Percentiles rank a stretch among this genome's conserved stretches.
Evolutionary conservation across 768 basidiomycete genomes (phyloP).

Genomic region (Collybia sordida): DNA sequence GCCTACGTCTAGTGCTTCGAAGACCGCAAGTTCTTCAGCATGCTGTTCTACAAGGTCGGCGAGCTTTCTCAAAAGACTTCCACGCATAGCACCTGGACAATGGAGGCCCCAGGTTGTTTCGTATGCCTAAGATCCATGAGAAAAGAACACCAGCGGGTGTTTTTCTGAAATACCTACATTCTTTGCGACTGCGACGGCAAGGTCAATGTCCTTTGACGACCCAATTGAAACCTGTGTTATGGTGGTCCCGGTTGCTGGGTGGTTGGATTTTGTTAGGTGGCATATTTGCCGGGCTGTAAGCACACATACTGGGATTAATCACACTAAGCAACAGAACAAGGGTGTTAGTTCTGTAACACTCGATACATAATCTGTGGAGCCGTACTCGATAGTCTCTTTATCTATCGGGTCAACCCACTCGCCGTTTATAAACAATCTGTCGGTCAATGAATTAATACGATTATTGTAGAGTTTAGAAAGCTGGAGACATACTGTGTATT

Average conservation of each 20-base stretch:
- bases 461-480: too few relatives aligned
- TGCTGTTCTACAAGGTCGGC: conserved; percentile 28
- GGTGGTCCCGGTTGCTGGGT: not conserved
- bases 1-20: conserved; percentile 25
- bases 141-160: not conserved
- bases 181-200: conserved; percentile 58
- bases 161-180: conserved; percentile 26
- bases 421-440: conserved; percentile 70
- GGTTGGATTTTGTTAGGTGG: not conserved
- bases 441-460: too few relatives aligned
- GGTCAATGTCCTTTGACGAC: conserved; percentile 62
- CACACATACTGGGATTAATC: too few relatives aligned
- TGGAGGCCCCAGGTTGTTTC: conserved; percentile 70
- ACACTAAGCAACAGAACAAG: too few relatives aligned
- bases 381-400: conserved; percentile 62
- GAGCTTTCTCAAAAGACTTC: conserved; percentile 28
- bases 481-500: conserved; percentile 17
- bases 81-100: conserved; percentile 37
- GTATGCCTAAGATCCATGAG: conserved; percentile 24
- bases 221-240: conserved; percentile 22
- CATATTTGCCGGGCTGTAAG: too few relatives aligned
- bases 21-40: conserved; percentile 26
- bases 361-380: too few relatives aligned
- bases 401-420: conserved; percentile 64
- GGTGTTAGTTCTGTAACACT: too few relatives aligned